These are phyloP conservation scores for Torulaspora delbrueckii DNA, from an alignment of 805 yeast genomes.

Conservation along the genomic window DNA sequence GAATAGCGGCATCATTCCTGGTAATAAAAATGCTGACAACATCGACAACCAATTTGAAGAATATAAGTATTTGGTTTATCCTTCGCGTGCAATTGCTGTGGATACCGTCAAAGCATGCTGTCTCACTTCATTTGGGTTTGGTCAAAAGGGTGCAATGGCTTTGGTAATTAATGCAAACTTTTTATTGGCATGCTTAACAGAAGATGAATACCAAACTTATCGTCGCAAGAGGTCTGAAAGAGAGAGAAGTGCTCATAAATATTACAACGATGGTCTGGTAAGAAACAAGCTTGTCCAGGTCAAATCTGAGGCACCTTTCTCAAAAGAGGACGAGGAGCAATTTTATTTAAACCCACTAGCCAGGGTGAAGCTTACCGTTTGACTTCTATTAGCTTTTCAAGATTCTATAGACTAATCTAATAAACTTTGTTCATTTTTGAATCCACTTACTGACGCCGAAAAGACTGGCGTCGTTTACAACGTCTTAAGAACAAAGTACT, in stretches of 20 bases:
- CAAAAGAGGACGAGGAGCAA: conserved; percentile 68
- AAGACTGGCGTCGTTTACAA: not conserved
- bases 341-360: conserved; percentile 90
- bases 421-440: not conserved
- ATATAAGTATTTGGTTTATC: conserved; percentile 77
- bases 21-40: conserved; percentile 93
- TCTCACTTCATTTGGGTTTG: conserved; percentile 92
- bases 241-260: conserved; percentile 79
- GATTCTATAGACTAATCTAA: not conserved
- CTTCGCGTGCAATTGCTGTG: conserved; percentile 79
- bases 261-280: conserved; percentile 83
- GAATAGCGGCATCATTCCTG: conserved; percentile 85
- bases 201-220: conserved; percentile 61
- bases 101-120: conserved; percentile 92
- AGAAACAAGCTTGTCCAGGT: conserved; percentile 80
- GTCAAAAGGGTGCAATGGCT: conserved; percentile 96
- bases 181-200: conserved; percentile 69
- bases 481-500: not conserved
- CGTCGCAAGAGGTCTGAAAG: conserved; percentile 61
- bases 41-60: conserved; percentile 70
- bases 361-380: conserved; percentile 44
- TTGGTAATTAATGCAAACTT: conserved; percentile 83
- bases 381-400: no score
- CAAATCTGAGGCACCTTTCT: conserved; percentile 81
- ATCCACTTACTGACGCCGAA: not conserved